These are phyloP conservation scores for Fragaria ananassa DNA, from an alignment of 306 rosid genomes.

Conservation along the genomic window DNA sequence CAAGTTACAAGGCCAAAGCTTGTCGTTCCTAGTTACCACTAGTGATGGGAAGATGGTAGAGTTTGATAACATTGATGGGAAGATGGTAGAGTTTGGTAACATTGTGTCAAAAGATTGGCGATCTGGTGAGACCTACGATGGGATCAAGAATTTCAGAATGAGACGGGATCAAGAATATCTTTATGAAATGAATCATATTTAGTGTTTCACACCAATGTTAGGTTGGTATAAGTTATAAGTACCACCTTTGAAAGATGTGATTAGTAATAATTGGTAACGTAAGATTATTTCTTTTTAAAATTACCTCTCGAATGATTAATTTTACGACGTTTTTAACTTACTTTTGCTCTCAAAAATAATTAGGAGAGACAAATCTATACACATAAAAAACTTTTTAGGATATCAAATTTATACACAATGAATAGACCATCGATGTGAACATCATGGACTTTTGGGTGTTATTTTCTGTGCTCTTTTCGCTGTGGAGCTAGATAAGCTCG, in stretches of 20 bases:
- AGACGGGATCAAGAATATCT: not conserved
- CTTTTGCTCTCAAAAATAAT: no score
- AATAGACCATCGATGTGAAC: no score
- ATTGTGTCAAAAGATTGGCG: conserved; percentile 45
- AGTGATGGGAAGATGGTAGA: conserved; percentile 39
- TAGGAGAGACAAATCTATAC: no score
- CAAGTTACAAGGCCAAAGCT: conserved; percentile 38
- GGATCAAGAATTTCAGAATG: not conserved
- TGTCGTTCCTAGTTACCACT: conserved; percentile 45
- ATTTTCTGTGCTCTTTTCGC: not conserved
- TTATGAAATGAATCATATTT: no score
- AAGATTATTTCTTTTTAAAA: no score
- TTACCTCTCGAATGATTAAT: no score
- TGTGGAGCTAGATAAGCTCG: not conserved
- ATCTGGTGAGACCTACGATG: conserved; percentile 45
- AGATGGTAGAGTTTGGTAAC: not conserved
- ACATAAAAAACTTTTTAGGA: no score
- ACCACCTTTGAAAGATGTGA: not conserved
- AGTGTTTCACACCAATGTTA: not conserved
- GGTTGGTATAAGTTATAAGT: not conserved
- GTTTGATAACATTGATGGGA: conserved; percentile 35
- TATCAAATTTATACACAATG: no score
- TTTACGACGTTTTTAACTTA: no score
- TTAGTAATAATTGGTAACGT: not conserved
- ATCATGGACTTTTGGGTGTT: no score